These are phyloP conservation scores for Carex littledalei DNA, from an alignment of 176 grass and related monocot genomes.

Conservation along the genomic window DNA sequence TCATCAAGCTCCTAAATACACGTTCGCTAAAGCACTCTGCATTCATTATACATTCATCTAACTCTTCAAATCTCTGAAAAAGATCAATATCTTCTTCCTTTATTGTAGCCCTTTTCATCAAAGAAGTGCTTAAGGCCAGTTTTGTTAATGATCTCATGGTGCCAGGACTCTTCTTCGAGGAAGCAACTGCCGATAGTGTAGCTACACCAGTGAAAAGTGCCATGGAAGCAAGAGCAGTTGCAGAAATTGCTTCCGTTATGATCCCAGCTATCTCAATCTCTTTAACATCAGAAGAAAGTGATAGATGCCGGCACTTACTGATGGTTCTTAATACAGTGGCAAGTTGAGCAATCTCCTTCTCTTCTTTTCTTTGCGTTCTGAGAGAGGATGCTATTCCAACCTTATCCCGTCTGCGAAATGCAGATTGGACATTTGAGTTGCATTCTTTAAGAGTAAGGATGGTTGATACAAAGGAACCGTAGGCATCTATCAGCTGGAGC, in stretches of 20 bases:
- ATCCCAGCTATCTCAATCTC: not conserved
- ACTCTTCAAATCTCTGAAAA: not conserved
- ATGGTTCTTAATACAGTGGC: not conserved
- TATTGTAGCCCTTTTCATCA: not conserved
- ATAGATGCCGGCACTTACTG: not conserved
- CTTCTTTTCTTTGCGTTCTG: not conserved
- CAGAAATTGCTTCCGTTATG: not conserved
- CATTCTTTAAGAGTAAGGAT: not conserved
- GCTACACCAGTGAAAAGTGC: not conserved
- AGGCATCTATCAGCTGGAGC: not conserved
- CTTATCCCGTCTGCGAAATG: not conserved
- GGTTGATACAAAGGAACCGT: not conserved
- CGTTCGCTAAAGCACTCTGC: not conserved
- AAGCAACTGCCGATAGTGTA: not conserved
- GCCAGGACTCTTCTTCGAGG: not conserved
- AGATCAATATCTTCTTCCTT: not conserved
- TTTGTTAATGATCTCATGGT: not conserved
- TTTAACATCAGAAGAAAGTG: not conserved
- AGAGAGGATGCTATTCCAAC: not conserved
- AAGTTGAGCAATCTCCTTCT: not conserved
- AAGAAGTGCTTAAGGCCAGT: not conserved
- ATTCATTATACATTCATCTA: not conserved
- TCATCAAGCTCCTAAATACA: slow-evolving; percentile 1
- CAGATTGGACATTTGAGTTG: not conserved
- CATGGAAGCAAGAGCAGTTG: not conserved